Evolutionary conservation across 306 rosid genomes (phyloP).

Genomic region (Corylus heterophylla): DNA sequence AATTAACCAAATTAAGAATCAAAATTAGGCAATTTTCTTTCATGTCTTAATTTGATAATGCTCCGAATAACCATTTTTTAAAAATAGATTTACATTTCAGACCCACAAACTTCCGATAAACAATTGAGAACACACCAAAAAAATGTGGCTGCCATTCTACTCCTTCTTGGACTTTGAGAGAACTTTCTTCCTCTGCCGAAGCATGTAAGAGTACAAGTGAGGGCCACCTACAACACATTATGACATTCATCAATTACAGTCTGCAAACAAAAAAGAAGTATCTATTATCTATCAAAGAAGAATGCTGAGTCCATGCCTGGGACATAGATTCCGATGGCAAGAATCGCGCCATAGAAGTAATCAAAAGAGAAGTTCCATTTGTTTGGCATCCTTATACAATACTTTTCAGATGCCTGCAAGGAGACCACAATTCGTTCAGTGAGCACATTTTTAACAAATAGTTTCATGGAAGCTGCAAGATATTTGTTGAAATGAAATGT

Average conservation of each 20-base stretch:
- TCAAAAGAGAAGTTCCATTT: slow-evolving; percentile 81
- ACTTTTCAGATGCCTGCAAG: slow-evolving; percentile 69
- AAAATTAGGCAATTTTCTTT: not conserved
- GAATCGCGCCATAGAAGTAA: slow-evolving; percentile 52
- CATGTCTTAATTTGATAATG: not conserved
- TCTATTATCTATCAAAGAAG: slow-evolving; percentile 14
- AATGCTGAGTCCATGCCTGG: slow-evolving; percentile 56
- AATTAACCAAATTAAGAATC: not conserved
- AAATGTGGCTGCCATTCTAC: slow-evolving; percentile 20
- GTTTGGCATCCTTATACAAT: slow-evolving; percentile 80
- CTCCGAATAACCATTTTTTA: not conserved
- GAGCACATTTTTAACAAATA: slow-evolving; percentile 4
- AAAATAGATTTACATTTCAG: not conserved
- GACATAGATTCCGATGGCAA: slow-evolving; percentile 50
- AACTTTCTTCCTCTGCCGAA: slow-evolving; percentile 74
- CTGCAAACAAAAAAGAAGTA: slow-evolving; percentile 10
- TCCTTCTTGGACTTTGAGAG: slow-evolving; percentile 63
- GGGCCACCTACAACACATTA: slow-evolving; percentile 62
- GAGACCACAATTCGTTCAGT: slow-evolving; percentile 4
- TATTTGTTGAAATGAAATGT: not conserved
- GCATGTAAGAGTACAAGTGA: slow-evolving; percentile 74
- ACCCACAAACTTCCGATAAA: slow-evolving; percentile 18
- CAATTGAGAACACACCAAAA: slow-evolving; percentile 12
- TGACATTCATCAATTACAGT: slow-evolving; percentile 20
- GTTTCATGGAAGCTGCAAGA: not conserved